Evolutionary conservation across 2,329 filamentous ascomycete species (phyloP).

Genomic region (Clathrospora elynae): DNA sequence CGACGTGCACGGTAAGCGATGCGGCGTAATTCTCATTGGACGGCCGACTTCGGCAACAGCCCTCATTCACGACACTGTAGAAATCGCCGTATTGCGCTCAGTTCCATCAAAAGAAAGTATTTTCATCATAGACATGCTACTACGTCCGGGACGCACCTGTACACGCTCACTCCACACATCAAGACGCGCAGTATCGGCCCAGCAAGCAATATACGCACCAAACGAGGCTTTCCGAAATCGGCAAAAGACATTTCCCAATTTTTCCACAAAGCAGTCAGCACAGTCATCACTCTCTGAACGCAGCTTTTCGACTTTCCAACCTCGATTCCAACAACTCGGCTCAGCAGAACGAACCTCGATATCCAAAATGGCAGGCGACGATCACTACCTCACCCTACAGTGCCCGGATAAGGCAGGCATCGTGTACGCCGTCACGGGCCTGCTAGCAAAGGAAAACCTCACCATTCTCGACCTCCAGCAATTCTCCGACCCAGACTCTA

Average conservation of each 20-base stretch:
- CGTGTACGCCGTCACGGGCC: constrained; percentile 79
- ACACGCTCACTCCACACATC: constrained; percentile 23
- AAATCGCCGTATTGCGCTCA: constrained; percentile 18
- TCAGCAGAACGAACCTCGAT: constrained; percentile 31
- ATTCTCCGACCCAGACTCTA: constrained; percentile 74
- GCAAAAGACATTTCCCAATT: constrained; percentile 38
- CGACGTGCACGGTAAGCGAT: too few species aligned
- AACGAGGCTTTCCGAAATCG: constrained; percentile 37
- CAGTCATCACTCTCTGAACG: constrained; percentile 20
- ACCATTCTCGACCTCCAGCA: constrained; percentile 87
- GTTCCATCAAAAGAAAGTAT: constrained; percentile 7
- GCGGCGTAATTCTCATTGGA: constrained; percentile 22
- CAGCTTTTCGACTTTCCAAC: constrained; percentile 23
- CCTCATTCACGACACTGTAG: constrained; percentile 12
- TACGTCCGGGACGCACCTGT: constrained; percentile 23
- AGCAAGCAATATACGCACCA: constrained; percentile 21
- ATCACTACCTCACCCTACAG: constrained; percentile 69
- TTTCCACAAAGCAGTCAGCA: constrained; percentile 33
- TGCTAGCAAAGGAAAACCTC: constrained; percentile 73
- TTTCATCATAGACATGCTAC: constrained; percentile 25
- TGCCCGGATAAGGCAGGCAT: constrained; percentile 86
- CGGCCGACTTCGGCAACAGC: constrained; percentile 28
- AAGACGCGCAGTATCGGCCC: constrained; percentile 26
- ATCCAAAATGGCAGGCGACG: constrained; percentile 38
- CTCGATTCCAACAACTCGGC: constrained; percentile 27